These are phyloP conservation scores for Pseudonitzschia multistriata DNA, from an alignment of 108 stramenopile genomes.

Conservation along the genomic window DNA sequence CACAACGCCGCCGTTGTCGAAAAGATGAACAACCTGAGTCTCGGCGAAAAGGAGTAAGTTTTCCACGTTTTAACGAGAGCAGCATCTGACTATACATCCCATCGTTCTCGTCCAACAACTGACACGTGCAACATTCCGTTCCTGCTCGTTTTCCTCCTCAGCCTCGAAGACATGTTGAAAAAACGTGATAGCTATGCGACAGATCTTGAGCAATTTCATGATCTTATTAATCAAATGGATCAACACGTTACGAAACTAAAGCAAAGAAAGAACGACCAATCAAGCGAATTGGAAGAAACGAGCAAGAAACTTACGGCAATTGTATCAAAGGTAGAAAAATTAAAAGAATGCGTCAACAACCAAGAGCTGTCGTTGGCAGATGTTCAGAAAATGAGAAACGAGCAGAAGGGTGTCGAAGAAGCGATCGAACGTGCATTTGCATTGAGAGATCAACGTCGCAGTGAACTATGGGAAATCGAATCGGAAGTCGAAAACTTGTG, in stretches of 20 bases:
- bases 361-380: conserved; percentile 77
- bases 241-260: conserved; percentile 65
- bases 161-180: conserved; percentile 59
- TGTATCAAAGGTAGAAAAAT: conserved; percentile 33
- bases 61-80: neutral
- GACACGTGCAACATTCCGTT: neutral
- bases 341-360: conserved; percentile 44
- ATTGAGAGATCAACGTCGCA: conserved; percentile 39
- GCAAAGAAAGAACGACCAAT: conserved; percentile 60
- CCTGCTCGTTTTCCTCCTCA: conserved; percentile 2
- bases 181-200: conserved; percentile 70
- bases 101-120: neutral
- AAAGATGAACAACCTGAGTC: conserved; percentile 52
- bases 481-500: conserved; percentile 36
- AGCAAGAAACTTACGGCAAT: conserved; percentile 47
- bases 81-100: neutral
- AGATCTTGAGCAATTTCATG: conserved; percentile 88
- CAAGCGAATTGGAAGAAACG: conserved; percentile 53
- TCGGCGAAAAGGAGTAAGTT: conserved; percentile 71
- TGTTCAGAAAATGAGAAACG: conserved; percentile 65
- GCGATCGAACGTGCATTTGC: conserved; percentile 48
- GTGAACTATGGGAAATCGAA: conserved; percentile 49
- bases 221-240: conserved; percentile 74
- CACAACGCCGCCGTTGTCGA: conserved; percentile 58
- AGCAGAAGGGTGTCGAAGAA: conserved; percentile 61